Evolutionary conservation across 2,329 filamentous ascomycete species (phyloP), one percentile per base, ranked within the genome.

Genomic region (Botrytis tulipae): DNA sequence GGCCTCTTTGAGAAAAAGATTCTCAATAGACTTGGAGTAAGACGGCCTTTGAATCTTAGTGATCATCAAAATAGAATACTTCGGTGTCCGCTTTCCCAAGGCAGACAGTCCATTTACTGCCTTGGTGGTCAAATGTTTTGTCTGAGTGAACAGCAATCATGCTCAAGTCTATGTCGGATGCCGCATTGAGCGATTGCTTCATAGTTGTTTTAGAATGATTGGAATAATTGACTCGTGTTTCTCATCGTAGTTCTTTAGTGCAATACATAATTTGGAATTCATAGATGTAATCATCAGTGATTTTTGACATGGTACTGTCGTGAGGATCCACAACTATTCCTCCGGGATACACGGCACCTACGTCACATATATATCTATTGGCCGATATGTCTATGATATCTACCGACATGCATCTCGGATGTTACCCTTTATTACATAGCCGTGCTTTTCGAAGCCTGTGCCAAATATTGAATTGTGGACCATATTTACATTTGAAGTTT

Each of bases 1-100:
- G 1, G 82, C 82, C 67, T 78, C 75, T 73, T 80, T 88, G 35
- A 80, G 87, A 70, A 83, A 86, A 75, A 82, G 80, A 66, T 87
- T 84, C 75, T 80, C 78, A 54, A 80, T 85, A 71, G 81, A 84
- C 25, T 72, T 80, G 35, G 77, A 51, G n/a, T 70, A 37, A 54
- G 25, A 29, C 10, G 46, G 5, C 6, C 9, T 44, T 20, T 46
- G 22, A 29, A 35, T 37, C 51, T 29, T 2, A 6, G 18, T 40
- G 22, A 3, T 10, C 4, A 51, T 14, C 16, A n/a, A 40, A 1
- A 67, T n/a, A n/a, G 14, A 32, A 40, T 3, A 40, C 16, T 16
- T 20, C 9, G 25, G 46, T 67, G 7, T 67, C 65, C 25, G 29
- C 46, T 18, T 54, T 29, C 54, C 16, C 16, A n/a, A 29, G 0